Base-by-base conservation (phyloP, 495 filamentous ascomycete species). In the Xylaria nigripes region DNA sequence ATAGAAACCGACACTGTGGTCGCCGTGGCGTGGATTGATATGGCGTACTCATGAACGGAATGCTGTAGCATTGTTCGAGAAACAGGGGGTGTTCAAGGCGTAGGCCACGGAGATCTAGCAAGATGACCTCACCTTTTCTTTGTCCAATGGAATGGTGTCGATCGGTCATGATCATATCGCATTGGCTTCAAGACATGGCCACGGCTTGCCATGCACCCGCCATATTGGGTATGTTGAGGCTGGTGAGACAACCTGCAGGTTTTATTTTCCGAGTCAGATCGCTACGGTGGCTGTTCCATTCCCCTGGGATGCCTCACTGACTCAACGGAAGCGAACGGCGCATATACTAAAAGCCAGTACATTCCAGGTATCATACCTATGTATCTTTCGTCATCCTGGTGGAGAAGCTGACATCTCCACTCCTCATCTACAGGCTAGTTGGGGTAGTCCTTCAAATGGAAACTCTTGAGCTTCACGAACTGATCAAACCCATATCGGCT, bases 391-490 rank as follows among this genome's bases (percentile, higher is more conserved):
- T 42, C 13, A 50, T 16, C 40, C 36, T 38, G 41, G 52, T 23
- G 12, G 16, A 25, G 7, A 45, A 50, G 53, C 53, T 23, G 40
- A 50, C 40, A 29, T 41, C 19, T 21, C 27, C 40, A 6, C 44
- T 6, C 2, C 30, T 16, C 36, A 18, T 8, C 32, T 29, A 12
- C 42, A 50, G 22, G 53, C 65, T 76, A 76, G 67, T 86, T 86
- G 24, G 89, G 86, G 67, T 89, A 90, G 44, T 93, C 81, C 69
- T 95, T 96, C 59, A 97, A 68, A 65, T 98, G 93, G 68, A 85
- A 94, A 73, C 88, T 96, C 82, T 96, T 96, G 61, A 95, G 72
- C 78, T 92, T 95, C 52, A 90, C 83, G 62, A 97, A 97, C 61
- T 93, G 90, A 55, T 96, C 93, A 62, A 90, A 98, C 6, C 89